Evolutionary conservation across 768 basidiomycete species (phyloP).

Genomic region (Leccinellum albellum): DNA sequence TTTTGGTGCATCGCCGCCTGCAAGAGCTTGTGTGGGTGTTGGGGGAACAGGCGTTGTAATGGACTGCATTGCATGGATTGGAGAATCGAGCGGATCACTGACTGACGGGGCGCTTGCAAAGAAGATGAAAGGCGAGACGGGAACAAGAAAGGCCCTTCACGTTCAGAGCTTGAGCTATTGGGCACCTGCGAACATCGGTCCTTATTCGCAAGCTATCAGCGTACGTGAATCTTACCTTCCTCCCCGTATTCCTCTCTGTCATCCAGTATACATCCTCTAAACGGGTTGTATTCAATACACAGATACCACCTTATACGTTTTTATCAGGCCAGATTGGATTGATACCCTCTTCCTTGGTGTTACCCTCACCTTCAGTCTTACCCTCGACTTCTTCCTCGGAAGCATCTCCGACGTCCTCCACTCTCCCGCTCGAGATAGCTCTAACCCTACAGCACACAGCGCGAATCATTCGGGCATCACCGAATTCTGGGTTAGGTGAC

Average conservation of each 20-base stretch:
- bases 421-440: slow-evolving; percentile 60
- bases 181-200: slow-evolving; percentile 99
- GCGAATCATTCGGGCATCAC: slow-evolving; percentile 55
- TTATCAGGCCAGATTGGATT: slow-evolving; percentile 96
- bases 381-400: slow-evolving; percentile 26
- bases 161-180: slow-evolving; percentile 97
- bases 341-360: slow-evolving; percentile 64
- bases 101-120: slow-evolving; percentile 10
- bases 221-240: slow-evolving; percentile 41
- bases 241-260: neutral
- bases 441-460: slow-evolving; percentile 77
- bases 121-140: slow-evolving; percentile 27
- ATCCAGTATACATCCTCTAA: neutral
- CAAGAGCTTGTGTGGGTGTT: slow-evolving; percentile 90
- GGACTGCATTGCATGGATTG: slow-evolving; percentile 74
- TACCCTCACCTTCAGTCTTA: slow-evolving; percentile 52
- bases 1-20: slow-evolving; percentile 90
- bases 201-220: slow-evolving; percentile 90
- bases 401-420: slow-evolving; percentile 52
- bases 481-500: slow-evolving; percentile 41
- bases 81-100: slow-evolving; percentile 7
- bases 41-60: slow-evolving; percentile 59
- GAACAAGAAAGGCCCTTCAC: slow-evolving; percentile 68
- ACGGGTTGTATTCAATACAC: neutral
- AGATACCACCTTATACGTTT: slow-evolving; percentile 78